phyloP scores from a whole-genome alignment of 208 protist species.

The Entamoeba histolytica region DNA sequence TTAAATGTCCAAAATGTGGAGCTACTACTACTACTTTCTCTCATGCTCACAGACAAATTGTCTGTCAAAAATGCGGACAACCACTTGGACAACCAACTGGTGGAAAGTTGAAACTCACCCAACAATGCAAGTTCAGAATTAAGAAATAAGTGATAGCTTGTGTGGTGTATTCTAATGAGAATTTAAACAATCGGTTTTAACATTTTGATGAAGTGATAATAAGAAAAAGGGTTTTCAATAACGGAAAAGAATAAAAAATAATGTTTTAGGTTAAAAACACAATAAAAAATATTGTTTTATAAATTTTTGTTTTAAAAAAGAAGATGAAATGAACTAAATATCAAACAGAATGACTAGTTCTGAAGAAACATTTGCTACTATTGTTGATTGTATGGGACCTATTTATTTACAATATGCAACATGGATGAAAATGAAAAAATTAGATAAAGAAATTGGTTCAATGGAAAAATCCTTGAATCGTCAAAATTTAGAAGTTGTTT shows the following conservation, averaged over 20 bases:
- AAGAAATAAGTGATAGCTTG: background rate
- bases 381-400: background rate
- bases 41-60: constrained; percentile 78
- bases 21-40: constrained; percentile 79
- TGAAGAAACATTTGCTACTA: background rate
- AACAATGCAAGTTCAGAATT: background rate
- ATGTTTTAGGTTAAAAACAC: background rate
- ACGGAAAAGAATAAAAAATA: too few species aligned
- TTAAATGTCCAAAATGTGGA: constrained; percentile 84
- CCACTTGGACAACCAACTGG: constrained; percentile 83
- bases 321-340: background rate
- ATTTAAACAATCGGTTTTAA: too few species aligned
- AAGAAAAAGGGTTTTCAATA: too few species aligned
- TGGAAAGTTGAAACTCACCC: background rate
- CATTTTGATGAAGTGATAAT: too few species aligned
- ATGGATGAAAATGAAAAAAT: background rate
- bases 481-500: background rate
- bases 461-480: background rate
- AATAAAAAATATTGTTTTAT: background rate
- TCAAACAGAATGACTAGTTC: background rate
- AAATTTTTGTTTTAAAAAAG: background rate
- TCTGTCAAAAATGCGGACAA: constrained; percentile 73
- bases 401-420: background rate
- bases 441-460: background rate
- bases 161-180: background rate